Percentiles rank a stretch among this genome's conserved stretches.
Conservation (phyloP, 2,329 filamentous ascomycete species). For the Fusarium succisae region DNA sequence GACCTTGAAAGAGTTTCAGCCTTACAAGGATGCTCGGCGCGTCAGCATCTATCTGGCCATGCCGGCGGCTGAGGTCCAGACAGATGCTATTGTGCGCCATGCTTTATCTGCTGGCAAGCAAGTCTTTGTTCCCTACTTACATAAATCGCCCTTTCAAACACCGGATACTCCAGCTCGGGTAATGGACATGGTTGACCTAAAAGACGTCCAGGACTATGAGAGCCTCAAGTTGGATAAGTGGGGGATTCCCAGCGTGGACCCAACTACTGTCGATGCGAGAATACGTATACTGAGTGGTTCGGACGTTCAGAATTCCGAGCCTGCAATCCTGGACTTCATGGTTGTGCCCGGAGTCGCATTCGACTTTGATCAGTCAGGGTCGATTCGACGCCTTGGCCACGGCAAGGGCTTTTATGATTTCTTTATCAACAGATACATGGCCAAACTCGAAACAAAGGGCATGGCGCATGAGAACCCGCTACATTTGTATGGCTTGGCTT, state of each 20-base stretch:
- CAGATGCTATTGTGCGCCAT: constrained; percentile 81
- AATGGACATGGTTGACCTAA: constrained; percentile 95
- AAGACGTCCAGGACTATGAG: constrained; percentile 79
- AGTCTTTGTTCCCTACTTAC: constrained; percentile 92
- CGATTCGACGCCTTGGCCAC: constrained; percentile 83
- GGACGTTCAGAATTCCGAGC: constrained; percentile 54
- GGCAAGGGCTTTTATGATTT: constrained; percentile 98
- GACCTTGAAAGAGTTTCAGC: constrained; percentile 71
- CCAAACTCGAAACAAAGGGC: constrained; percentile 52
- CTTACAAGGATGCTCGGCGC: constrained; percentile 77
- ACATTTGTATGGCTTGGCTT: constrained; percentile 77
- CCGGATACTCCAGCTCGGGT: constrained; percentile 68
- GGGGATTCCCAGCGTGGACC: constrained; percentile 90
- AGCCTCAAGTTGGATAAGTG: constrained; percentile 81
- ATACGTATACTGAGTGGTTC: constrained; percentile 77
- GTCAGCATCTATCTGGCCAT: constrained; percentile 94
- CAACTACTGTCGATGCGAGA: constrained; percentile 70
- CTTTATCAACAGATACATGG: constrained; percentile 80
- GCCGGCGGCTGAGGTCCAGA: constrained; percentile 87
- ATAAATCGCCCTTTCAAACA: constrained; percentile 63
- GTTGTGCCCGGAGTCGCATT: constrained; percentile 95
- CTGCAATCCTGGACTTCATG: constrained; percentile 78
- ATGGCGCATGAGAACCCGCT: constrained; percentile 51
- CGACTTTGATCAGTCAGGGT: constrained; percentile 66
- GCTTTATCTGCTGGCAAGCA: constrained; percentile 80